These are phyloP conservation scores for Babesia caballi DNA, from an alignment of 169 alveolate genomes.

Conservation along the genomic window DNA sequence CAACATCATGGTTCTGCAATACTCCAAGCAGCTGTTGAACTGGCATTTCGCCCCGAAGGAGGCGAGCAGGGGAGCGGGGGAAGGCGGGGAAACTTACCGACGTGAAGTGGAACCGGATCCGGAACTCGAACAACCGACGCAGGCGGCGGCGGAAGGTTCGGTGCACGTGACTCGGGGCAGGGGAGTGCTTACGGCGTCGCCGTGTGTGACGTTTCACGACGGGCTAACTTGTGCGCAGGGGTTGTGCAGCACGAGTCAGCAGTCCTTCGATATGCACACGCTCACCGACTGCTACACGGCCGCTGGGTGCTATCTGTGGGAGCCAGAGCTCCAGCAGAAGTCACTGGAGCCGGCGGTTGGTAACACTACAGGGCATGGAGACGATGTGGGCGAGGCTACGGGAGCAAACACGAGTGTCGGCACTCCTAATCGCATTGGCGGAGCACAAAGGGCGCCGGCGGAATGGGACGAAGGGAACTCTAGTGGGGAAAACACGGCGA, in stretches of 20 bases:
- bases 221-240: constrained; percentile 49
- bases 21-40: constrained; percentile 12
- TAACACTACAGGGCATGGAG: background rate
- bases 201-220: constrained; percentile 34
- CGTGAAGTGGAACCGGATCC: background rate
- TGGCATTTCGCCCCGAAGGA: background rate
- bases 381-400: background rate
- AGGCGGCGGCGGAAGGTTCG: no score
- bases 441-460: background rate
- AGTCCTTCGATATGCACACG: background rate
- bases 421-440: background rate
- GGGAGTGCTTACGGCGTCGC: constrained; percentile 24
- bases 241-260: constrained; percentile 35
- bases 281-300: constrained; percentile 50
- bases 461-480: background rate
- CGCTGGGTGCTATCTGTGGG: constrained; percentile 64
- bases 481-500: background rate
- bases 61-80: background rate
- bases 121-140: background rate
- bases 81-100: background rate
- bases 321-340: background rate
- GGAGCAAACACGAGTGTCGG: background rate
- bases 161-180: background rate
- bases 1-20: background rate
- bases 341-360: background rate